Evolutionary conservation across 768 basidiomycete species (phyloP).

Genomic region (Scleroderma bovista): DNA sequence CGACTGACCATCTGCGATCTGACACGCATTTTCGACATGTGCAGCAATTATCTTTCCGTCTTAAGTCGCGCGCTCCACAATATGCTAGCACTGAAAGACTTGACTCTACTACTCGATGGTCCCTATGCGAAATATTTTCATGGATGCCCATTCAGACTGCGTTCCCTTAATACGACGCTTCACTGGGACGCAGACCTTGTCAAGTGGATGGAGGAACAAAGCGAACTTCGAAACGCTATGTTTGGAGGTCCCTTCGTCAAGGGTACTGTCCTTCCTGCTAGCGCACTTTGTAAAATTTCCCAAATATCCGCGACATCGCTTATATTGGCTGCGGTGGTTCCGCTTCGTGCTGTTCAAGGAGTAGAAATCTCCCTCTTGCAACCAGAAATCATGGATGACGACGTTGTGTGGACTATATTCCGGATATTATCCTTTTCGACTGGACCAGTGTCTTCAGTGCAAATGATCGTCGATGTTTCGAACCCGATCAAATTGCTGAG

Average conservation of each 20-base stretch:
- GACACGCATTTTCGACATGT: background rate
- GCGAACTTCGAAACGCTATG: conserved; percentile 12
- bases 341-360: conserved; percentile 15
- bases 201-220: conserved; percentile 17
- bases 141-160: conserved; percentile 20
- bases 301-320: conserved; percentile 22
- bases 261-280: conserved; percentile 5
- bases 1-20: conserved; percentile 3
- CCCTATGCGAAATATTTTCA: conserved; percentile 13
- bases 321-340: conserved; percentile 21
- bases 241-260: conserved; percentile 18
- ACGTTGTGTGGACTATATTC: conserved; percentile 18
- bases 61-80: conserved; percentile 16
- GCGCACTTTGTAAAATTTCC: conserved; percentile 15
- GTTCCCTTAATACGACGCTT: conserved; percentile 19
- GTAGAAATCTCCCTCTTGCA: conserved; percentile 22
- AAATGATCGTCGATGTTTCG: conserved; percentile 16
- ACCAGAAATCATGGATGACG: conserved; percentile 19
- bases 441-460: conserved; percentile 16
- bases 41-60: conserved; percentile 5
- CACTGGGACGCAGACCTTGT: conserved; percentile 17
- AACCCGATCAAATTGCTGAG: conserved; percentile 11
- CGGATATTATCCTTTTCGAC: conserved; percentile 17
- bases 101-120: conserved; percentile 21
- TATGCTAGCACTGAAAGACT: conserved; percentile 18